Percentiles rank a stretch among this genome's conserved stretches.
Conservation (phyloP, 1,139 yeast genomes). For the Blastobotrys serpentis region DNA sequence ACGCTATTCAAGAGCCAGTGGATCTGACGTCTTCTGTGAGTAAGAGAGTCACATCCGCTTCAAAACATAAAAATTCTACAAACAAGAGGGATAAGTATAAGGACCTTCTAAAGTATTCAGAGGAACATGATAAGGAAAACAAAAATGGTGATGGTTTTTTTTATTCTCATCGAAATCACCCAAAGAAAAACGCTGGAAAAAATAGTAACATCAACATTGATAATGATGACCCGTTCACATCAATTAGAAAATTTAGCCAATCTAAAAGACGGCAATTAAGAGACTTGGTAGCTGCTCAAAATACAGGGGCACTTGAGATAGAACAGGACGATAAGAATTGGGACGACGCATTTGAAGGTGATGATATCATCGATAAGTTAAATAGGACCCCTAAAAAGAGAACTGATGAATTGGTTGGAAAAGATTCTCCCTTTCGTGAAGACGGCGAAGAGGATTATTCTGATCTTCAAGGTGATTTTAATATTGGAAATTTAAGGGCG, state of each 20-base stretch:
- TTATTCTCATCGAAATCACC: not conserved
- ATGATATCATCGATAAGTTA: conserved; percentile 17
- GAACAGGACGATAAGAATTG: conserved; percentile 20
- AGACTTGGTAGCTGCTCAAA: conserved; percentile 13
- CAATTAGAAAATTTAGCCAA: conserved; percentile 23
- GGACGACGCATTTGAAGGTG: conserved; percentile 27
- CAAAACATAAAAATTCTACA: too few relatives aligned
- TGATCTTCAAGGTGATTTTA: conserved; percentile 33
- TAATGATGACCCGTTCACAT: conserved; percentile 19
- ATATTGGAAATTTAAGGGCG: conserved; percentile 24
- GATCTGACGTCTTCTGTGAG: too few relatives aligned
- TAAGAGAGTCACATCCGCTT: too few relatives aligned
- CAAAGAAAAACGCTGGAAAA: not conserved
- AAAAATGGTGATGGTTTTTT: not conserved
- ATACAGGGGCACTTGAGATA: not conserved
- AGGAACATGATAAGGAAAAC: conserved; percentile 11
- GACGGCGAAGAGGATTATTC: conserved; percentile 30
- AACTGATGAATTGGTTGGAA: conserved; percentile 15
- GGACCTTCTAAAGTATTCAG: conserved; percentile 16
- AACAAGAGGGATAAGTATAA: conserved; percentile 9
- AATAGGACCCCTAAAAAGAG: conserved; percentile 8
- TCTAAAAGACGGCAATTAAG: conserved; percentile 23
- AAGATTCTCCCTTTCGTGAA: conserved; percentile 26
- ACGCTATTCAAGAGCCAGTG: conserved; percentile 19
- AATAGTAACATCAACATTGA: too few relatives aligned